phyloP scores from a whole-genome alignment of 2,329 filamentous ascomycete genomes.

The Neoscytalidium dimidiatum region DNA sequence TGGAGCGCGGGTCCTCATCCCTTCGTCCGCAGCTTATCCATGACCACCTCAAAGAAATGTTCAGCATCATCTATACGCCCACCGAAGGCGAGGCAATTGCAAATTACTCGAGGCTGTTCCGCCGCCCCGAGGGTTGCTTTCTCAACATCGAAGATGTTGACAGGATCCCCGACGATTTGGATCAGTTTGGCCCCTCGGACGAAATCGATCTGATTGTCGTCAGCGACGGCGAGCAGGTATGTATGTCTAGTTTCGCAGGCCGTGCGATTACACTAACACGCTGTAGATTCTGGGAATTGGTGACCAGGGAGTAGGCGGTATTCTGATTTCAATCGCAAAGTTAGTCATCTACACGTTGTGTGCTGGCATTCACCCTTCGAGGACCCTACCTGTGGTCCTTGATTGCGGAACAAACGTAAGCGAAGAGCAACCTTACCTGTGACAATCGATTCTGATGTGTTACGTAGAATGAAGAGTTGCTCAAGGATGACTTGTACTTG shows the following conservation, averaged over 20 bases:
- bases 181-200: constrained; percentile 67
- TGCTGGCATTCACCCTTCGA: constrained; percentile 79
- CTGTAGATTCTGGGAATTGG: constrained; percentile 83
- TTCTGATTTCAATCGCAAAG: constrained; percentile 83
- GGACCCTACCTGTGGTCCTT: constrained; percentile 77
- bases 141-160: constrained; percentile 71
- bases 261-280: neutral
- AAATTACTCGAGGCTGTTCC: constrained; percentile 77
- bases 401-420: constrained; percentile 78
- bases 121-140: constrained; percentile 78
- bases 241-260: neutral
- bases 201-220: constrained; percentile 90
- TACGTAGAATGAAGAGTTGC: constrained; percentile 65
- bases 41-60: constrained; percentile 83
- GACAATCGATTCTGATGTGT: constrained; percentile 15
- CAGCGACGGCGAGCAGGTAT: constrained; percentile 63
- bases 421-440: neutral
- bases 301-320: constrained; percentile 82
- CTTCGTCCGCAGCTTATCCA: constrained; percentile 61
- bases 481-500: constrained; percentile 77
- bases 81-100: constrained; percentile 88
- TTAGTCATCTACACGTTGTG: constrained; percentile 80
- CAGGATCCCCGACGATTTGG: constrained; percentile 65
- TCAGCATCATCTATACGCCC: constrained; percentile 86
- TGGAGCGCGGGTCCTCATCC: neutral